Percentiles rank a stretch among this genome's conserved stretches.
Conservation (phyloP, 2,329 filamentous ascomycete species). For the Leptodontidium sp. region DNA sequence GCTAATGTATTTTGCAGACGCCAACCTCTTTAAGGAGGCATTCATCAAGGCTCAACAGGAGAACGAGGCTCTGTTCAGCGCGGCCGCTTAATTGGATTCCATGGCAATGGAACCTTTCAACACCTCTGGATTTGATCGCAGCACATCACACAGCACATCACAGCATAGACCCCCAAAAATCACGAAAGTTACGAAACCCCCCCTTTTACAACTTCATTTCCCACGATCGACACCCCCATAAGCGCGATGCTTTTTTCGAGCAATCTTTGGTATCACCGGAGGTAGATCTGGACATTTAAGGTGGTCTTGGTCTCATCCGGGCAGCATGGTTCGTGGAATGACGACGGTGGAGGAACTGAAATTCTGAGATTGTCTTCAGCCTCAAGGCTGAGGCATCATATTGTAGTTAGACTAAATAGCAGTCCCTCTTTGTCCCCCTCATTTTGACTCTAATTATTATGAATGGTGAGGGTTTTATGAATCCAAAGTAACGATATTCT, state of each 20-base stretch:
- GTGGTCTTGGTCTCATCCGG: conserved; percentile 35
- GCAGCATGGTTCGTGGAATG: conserved; percentile 40
- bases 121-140: conserved; percentile 35
- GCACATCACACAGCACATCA: conserved; percentile 35
- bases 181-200: conserved; percentile 42
- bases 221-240: conserved; percentile 34
- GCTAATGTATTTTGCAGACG: conserved; percentile 65
- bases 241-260: conserved; percentile 38
- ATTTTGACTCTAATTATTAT: too few relatives aligned
- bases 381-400: conserved; percentile 40
- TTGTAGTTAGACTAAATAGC: conserved; percentile 49
- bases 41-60: conserved; percentile 97
- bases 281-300: conserved; percentile 34
- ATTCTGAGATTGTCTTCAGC: conserved; percentile 37
- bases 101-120: conserved; percentile 24
- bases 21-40: conserved; percentile 96
- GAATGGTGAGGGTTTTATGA: not conserved
- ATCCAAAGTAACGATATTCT: not conserved
- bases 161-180: conserved; percentile 34
- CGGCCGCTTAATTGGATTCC: conserved; percentile 48
- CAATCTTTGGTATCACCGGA: conserved; percentile 36
- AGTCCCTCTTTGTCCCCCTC: conserved; percentile 44
- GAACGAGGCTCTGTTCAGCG: conserved; percentile 85
- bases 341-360: conserved; percentile 42
- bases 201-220: conserved; percentile 35